Base-by-base conservation (phyloP, 202 grass and related monocot species). In the Schoenoplectus triqueter region DNA sequence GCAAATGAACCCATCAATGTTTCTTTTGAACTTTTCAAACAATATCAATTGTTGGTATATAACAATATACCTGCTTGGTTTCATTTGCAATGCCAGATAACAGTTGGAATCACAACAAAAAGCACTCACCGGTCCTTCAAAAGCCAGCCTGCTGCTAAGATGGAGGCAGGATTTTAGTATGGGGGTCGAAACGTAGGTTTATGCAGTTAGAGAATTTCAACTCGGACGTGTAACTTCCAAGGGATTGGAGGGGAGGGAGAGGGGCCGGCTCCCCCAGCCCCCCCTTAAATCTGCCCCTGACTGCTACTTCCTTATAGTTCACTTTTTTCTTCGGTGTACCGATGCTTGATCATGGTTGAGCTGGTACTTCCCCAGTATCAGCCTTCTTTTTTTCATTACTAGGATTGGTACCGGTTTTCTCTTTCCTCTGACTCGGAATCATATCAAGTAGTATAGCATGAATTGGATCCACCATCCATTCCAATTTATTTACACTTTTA, bases 381-480 rank as follows among this genome's bases (percentile, higher is more conserved):
- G 74, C 47, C 69, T 80, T 47, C 9, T 69, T 71, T 1, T 6
- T 45, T 52, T 65, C 45, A 10, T 59, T 64, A 54, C 49, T 45
- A 3, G 87, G 84, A 59, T 47, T 73, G 31, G 66, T 84, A 57
- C 80, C 79, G 0, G 22, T 49, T 78, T 65, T 67, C 76, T 69
- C 64, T 41, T 76, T 76, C 52, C 55, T 92, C 80, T 88, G 78
- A 49, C 92, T 74, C 41, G 95, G 92, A 62, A 98, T 80, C 95
- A 98, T 92, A 82, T 98, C 87, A 3, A 98, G 85, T 54, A 98
- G 87, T 85, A 98, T 98, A 5, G 95, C 92, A 2, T 93, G 92
- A 45, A 93, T 69, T 1, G 95, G 95, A 89, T 98, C 92, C 14
- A 89, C 87, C 89, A 91, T 92, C 49, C 91, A 89, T 86, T 95